These are phyloP conservation scores for Nicotiana undulata DNA, from an alignment of 257 asterid species.

Conservation along the genomic window DNA sequence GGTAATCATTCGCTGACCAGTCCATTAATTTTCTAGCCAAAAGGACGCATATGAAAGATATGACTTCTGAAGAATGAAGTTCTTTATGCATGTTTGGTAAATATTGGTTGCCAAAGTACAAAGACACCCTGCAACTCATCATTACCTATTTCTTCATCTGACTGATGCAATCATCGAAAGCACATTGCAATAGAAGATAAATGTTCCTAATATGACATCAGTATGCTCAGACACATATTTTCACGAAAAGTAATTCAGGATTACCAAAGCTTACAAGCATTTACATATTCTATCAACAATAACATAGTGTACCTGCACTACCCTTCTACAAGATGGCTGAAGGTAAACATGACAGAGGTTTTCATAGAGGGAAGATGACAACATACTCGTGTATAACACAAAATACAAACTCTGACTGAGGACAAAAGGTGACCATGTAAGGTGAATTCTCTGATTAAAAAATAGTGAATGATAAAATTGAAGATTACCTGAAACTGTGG, in stretches of 20 bases:
- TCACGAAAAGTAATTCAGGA: not conserved
- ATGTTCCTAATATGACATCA: not conserved
- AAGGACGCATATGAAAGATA: not conserved
- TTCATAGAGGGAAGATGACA: not conserved
- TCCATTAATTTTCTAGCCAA: not conserved
- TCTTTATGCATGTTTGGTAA: not conserved
- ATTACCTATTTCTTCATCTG: not conserved
- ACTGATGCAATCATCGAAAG: not conserved
- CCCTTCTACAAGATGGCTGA: not conserved
- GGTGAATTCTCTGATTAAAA: not conserved
- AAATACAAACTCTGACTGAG: too few species aligned
- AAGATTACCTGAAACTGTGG: slow-evolving; percentile 89
- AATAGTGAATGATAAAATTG: slow-evolving; percentile 7
- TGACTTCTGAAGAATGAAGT: not conserved
- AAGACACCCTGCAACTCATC: not conserved
- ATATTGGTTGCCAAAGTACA: not conserved
- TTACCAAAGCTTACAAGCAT: not conserved
- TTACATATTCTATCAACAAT: not conserved
- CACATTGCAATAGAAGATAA: not conserved
- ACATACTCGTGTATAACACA: not conserved
- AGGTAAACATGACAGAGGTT: not conserved
- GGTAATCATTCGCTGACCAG: not conserved
- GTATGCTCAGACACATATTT: not conserved
- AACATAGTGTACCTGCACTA: not conserved
- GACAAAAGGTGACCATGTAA: not conserved